Evolutionary conservation across 768 basidiomycete genomes (phyloP), one percentile per base, ranked within the genome.

Genomic region (Thelephora ganbajun): DNA sequence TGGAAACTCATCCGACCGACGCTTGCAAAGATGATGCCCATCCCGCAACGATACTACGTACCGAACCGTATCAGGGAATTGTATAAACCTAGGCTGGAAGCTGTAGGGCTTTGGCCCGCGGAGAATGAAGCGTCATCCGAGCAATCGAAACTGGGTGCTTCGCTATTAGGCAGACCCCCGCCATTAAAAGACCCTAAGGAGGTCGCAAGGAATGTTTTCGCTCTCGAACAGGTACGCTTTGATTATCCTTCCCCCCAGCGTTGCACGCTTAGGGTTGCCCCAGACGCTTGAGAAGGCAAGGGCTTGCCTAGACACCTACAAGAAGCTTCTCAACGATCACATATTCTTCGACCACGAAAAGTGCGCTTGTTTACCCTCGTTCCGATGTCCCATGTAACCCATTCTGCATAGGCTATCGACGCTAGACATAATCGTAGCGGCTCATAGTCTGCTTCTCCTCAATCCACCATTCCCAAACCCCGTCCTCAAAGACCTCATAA

Each of bases 21-120:
- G 0, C 62, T 89, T 35, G 74, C 71, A 0, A 69, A 71, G 5
- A 60, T 78, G 53, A 76, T 83, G 47, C 71, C 76, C 12, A 47
- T 81, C 2, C 86, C 84, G 1, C 82, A 83, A 55, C 71, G 77
- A 7, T 89, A 85, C 58, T 90, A 82, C 56, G 74, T 84, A 6
- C 80, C 85, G 0, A 56, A 60, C 5, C 73, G 84, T 14, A 70
- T 88, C 30, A 73, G 83, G 35, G 66, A 71, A 22, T 58, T 69
- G 14, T 74, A 80, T 53, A 69, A 62, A 46, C 66, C 72, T 11
- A 73, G 82, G 12, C 63, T 90, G 33, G 74, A 82, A 57, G 70
- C 70, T 6, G 71, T 71, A 22, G 82, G 77, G 9, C 57, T 88
- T 19, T 87, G 85, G 84, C 66, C 26, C 26, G 9, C 26, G 26